phyloP scores from a whole-genome alignment of 179 eudicot species.

The Gypsophila paniculata region DNA sequence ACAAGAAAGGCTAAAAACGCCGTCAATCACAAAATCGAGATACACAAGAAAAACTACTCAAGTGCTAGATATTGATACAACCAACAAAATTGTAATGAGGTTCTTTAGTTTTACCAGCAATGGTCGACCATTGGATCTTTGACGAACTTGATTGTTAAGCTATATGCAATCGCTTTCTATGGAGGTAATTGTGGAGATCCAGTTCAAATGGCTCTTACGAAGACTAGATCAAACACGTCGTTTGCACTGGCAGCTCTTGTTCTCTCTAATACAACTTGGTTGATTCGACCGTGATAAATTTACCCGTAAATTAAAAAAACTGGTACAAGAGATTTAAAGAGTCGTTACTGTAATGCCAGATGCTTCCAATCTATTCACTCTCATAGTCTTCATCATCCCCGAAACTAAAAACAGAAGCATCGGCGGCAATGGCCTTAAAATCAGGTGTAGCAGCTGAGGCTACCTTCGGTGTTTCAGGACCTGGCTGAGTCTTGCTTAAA shows the following conservation, averaged over 20 bases:
- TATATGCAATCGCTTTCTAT: background rate
- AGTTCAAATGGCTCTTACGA: background rate
- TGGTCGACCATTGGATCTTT: background rate
- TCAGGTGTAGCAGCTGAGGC: slow-evolving; percentile 52
- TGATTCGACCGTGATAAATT: background rate
- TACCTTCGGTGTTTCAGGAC: slow-evolving; percentile 30
- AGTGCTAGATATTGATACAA: background rate
- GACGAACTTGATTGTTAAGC: background rate
- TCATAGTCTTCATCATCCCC: slow-evolving; percentile 93
- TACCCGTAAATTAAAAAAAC: background rate
- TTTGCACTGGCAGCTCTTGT: no score
- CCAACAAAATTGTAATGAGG: slow-evolving; percentile 5
- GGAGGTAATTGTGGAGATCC: background rate
- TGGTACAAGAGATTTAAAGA: background rate
- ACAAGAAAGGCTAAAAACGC: background rate
- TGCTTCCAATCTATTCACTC: slow-evolving; percentile 41
- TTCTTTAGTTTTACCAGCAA: background rate
- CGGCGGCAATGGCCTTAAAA: slow-evolving; percentile 96
- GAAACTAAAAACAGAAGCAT: slow-evolving; percentile 91
- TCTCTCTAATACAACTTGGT: background rate
- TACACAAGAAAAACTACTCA: background rate
- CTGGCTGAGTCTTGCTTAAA: slow-evolving; percentile 18
- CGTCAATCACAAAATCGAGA: background rate
- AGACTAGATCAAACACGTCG: background rate
- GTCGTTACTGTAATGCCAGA: background rate